Evolutionary conservation across 768 basidiomycete genomes (phyloP).

Genomic region (Lactarius deliciosus): DNA sequence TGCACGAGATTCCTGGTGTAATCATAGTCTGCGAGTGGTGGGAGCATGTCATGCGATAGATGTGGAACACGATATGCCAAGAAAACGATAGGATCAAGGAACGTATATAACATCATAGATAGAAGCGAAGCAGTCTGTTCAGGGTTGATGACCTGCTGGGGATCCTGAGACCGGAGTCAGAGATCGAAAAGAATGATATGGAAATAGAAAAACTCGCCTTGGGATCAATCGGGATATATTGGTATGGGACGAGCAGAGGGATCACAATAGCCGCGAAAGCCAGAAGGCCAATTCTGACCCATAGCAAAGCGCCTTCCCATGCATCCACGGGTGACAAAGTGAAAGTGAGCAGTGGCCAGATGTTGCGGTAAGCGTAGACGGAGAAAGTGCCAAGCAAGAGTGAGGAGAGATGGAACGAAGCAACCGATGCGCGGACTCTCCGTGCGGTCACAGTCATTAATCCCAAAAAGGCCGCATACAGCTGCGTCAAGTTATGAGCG

Average conservation of each 20-base stretch:
- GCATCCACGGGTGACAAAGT: conserved; percentile 49
- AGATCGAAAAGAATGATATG: background rate
- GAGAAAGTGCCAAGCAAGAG: conserved; percentile 47
- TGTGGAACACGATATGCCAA: conserved; percentile 44
- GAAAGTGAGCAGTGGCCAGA: conserved; percentile 60
- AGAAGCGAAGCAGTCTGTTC: conserved; percentile 37
- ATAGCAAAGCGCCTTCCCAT: conserved; percentile 48
- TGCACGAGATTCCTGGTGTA: conserved; percentile 37
- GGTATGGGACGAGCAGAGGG: conserved; percentile 55
- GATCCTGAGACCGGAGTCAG: conserved; percentile 29
- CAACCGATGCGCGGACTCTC: conserved; percentile 12
- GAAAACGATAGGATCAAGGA: conserved; percentile 52
- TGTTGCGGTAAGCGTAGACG: conserved; percentile 54
- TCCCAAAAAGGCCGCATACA: conserved; percentile 30
- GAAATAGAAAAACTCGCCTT: conserved; percentile 36
- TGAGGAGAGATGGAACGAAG: conserved; percentile 47
- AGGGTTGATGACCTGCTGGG: conserved; percentile 31
- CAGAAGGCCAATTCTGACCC: conserved; percentile 53
- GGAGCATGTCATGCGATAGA: conserved; percentile 44
- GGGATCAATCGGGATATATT: conserved; percentile 58
- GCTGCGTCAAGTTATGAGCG: conserved; percentile 16
- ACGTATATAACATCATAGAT: conserved; percentile 47
- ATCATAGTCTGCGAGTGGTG: conserved; percentile 49
- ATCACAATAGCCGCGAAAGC: conserved; percentile 46
- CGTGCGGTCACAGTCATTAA: conserved; percentile 27